Conservation (phyloP, 257 asterid species). For the Asclepias syriaca region DNA sequence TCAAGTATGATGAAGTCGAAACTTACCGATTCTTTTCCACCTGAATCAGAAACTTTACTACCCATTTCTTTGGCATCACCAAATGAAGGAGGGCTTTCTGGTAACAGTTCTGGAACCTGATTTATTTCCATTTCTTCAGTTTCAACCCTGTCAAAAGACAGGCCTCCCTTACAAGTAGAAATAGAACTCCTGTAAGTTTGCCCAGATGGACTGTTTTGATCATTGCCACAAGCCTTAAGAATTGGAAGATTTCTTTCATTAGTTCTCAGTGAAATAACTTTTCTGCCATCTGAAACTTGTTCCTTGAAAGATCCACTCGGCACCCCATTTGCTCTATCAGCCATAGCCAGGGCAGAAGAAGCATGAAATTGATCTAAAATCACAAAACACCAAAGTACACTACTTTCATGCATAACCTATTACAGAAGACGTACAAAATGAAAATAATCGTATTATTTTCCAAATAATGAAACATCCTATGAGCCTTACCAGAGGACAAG, state of each 20-base stretch:
- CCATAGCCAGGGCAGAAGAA: constrained; percentile 13
- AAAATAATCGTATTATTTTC: not conserved
- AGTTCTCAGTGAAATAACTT: not conserved
- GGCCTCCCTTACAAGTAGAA: constrained; percentile 1
- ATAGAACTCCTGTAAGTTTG: not conserved
- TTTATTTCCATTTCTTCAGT: constrained; percentile 44
- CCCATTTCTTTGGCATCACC: constrained; percentile 26
- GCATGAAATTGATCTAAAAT: constrained; percentile 14
- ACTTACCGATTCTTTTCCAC: constrained; percentile 38
- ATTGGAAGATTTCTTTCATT: constrained; percentile 15
- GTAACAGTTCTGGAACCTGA: constrained; percentile 43
- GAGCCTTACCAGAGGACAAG: constrained; percentile 45
- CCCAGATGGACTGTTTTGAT: not conserved
- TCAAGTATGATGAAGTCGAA: not conserved
- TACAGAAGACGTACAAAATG: not conserved
- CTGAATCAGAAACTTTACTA: constrained; percentile 20
- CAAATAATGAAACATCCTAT: not conserved
- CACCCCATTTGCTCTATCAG: constrained; percentile 11
- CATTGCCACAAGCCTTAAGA: not conserved
- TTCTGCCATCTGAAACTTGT: constrained; percentile 2
- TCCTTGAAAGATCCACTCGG: constrained; percentile 16
- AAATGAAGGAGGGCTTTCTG: constrained; percentile 52
- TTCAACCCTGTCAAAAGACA: constrained; percentile 7
- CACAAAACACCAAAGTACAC: not conserved
- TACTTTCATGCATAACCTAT: not conserved